These are phyloP conservation scores for Ceratonia siliqua DNA, from an alignment of 306 rosid species.

Conservation along the genomic window DNA sequence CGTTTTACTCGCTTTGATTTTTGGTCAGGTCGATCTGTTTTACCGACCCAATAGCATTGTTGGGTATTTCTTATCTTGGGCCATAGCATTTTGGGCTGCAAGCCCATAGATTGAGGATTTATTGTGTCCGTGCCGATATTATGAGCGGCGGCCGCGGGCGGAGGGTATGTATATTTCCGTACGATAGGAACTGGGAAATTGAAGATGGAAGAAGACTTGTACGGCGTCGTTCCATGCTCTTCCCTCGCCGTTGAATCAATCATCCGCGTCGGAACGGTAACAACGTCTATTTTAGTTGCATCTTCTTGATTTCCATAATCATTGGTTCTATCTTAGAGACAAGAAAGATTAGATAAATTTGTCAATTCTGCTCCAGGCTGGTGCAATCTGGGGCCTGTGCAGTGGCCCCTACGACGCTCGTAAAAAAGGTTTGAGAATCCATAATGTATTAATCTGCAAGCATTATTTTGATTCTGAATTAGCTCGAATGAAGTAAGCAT, in stretches of 20 bases:
- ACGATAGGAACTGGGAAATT: neutral
- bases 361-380: constrained; percentile 62
- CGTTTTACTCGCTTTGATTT: neutral
- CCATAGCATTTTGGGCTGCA: neutral
- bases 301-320: neutral
- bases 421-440: constrained; percentile 44
- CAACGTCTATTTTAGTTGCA: neutral
- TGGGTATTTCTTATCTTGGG: neutral
- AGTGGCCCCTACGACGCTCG: constrained; percentile 75
- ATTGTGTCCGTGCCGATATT: neutral
- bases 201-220: constrained; percentile 49
- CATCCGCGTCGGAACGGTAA: constrained; percentile 61
- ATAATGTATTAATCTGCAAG: neutral
- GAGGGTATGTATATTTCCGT: too few species aligned
- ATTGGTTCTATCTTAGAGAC: neutral
- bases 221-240: constrained; percentile 56
- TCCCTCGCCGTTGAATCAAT: constrained; percentile 51
- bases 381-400: constrained; percentile 88
- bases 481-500: constrained; percentile 3
- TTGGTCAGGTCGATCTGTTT: too few species aligned
- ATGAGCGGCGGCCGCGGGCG: neutral
- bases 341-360: neutral
- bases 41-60: neutral
- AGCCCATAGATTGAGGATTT: neutral
- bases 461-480: neutral